Base-by-base conservation (phyloP, 257 asterid genomes). In the Lycium barbarum region DNA sequence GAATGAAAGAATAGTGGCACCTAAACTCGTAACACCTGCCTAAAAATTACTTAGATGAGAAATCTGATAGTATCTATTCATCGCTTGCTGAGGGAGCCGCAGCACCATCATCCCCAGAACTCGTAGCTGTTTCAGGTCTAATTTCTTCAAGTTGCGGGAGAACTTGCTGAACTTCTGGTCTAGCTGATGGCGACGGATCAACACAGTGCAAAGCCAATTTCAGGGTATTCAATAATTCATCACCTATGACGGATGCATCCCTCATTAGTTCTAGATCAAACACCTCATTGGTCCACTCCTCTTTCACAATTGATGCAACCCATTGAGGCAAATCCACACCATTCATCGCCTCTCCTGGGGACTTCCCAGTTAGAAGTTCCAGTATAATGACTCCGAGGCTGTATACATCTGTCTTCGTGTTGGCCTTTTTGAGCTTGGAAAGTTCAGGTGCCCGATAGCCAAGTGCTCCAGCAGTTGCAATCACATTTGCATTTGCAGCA, bases 401-500 rank as follows among this genome's bases (percentile, higher is more conserved):
- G 87, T 97, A 97, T 17, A 94, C 91, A 70, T 97, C 98, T 0
- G 93, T 96, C 92, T 96, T 96, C 13, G 96, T 88, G 84, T 93
- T 95, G 36, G 98, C 99, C 67, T 93, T 95, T 92, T 94, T 97
- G 53, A 95, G 93, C 89, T 97, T 94, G 1, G 97, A 97, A 11
- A 97, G 96, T 89, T 97, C 99, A 0, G 98, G 99, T 36, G 99
- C 99, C 13, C 98, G 87, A 90, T 95, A 97, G 0, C 99, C 99
- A 7, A 97, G 83, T 6, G 99, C 99, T 1, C 97, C 97, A 2
- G 98, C 97, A 0, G 99, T 95, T 12, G 97, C 98, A 6, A 97
- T 89, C 85, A 97, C 98, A 36, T 93, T 95, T 6, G 98, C 96
- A 45, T 94, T 95, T 5, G 98, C 98, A 0, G 97, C 97, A 0